Base-by-base conservation (phyloP, 1,139 yeast species). In the Scheffersomyces stambukii region DNA sequence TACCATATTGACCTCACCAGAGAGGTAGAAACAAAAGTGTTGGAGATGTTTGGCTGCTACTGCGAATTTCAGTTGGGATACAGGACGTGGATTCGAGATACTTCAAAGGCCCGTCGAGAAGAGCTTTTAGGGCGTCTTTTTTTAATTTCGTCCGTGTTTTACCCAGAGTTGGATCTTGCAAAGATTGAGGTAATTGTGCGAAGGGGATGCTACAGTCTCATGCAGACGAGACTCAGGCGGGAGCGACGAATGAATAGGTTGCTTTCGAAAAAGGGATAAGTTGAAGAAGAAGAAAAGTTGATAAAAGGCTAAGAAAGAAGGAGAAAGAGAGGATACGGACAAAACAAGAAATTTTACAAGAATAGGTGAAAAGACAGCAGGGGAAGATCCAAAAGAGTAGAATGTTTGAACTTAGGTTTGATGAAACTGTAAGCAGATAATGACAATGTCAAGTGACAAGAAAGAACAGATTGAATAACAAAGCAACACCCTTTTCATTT, bases 61-160 rank as follows among this genome's bases (percentile, higher is more conserved):
- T 66, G 82, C 37, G 75, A 79, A 12, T 85, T 83, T 52, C 74
- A 77, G 19, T 54, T 85, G 18, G 95, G 95, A 4, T 70, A 75
- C 41, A 75, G 73, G 46, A 83, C 94, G 0, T 84, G 95, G 94
- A 77, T 82, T 23, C 67, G 94, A 35, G 93, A 81, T 46, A 81
- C 93, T 0, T 63, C 69, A 2, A 70, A 66, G 30, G 57, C 55
- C 5, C 71, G 72, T 36, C 63, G 95, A 27, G 50, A 52, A 14
- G 44, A 57, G 12, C 57, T 80, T 27, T 61, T 84, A 23, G 64
- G 68, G 16, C 59, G 64, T 35, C 59, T 85, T 29, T 59, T 67
- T 43, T 44, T 47, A 4, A 57, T 70, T 30, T 77, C 81, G 3
- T 57, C 57, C 13, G 50, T 49, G 3, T 65, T 64, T 21, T 80